Evolutionary conservation across 305 asterid species (phyloP), one percentile per base, ranked within the genome.

Genomic region (Solanum hybrid): DNA sequence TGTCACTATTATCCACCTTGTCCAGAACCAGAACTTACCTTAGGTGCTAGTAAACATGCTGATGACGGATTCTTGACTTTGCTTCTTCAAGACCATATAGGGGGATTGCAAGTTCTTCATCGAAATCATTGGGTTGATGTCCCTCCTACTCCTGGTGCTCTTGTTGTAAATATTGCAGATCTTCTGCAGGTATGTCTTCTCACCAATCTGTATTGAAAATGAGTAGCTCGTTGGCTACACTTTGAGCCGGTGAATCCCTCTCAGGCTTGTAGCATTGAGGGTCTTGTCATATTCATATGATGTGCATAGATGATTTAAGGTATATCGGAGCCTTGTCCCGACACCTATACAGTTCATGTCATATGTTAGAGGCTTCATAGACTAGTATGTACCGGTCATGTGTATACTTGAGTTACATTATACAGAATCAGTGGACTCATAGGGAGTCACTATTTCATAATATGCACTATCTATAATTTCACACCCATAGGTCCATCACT

Each of bases 61-160:
- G 90, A 88, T 64, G 85, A 88, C 6, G 79, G 76, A 20, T 88
- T 88, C 79, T 20, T 88, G 14, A 88, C 90, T 5, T 5, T 88
- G 29, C 90, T 88, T 51, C 87, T 88, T 34, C 90, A 88, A 35
- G 90, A 88, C 37, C 36, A 88, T 37, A 77, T 88, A 22, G 90
- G 90, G 1, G 90, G 90, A 1, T 10, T 88, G 35, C 90, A 88
- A 88, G 90, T 88, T 35, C 87, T 88, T 79, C 87, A 77, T 88
- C 22, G 29, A 37, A 79, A 60, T 42, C 90, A 56, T 66, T 88
- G 90, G 90, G 80, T 80, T 31, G 79, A 88, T 79, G 87, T 88
- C 10, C 90, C 90, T 13, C 90, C 79, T 4, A 79, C 79, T 3
- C 80, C 71, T 60, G 79, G 88, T 37, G 89, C 89, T 37, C 66